Conservation (phyloP, 2,329 filamentous ascomycete genomes). For the Trichoderma semiorbis region DNA sequence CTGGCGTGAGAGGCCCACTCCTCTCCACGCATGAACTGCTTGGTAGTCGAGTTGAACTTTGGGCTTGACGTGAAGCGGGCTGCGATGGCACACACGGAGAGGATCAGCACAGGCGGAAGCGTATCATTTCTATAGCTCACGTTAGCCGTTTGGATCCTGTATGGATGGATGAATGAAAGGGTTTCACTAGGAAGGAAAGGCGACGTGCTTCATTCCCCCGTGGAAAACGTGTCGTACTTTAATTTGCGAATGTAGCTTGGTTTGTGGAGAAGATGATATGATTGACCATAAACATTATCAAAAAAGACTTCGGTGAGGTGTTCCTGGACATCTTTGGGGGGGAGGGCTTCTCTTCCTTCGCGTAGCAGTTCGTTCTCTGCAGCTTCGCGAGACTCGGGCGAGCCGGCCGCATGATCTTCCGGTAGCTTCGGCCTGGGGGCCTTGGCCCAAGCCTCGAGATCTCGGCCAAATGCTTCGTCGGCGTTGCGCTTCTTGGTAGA, state of each 20-base stretch:
- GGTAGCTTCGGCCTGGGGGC: constrained; percentile 50
- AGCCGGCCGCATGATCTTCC: constrained; percentile 45
- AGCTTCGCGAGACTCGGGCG: constrained; percentile 57
- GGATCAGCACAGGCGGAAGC: constrained; percentile 81
- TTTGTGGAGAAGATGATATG: constrained; percentile 91
- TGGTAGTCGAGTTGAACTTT: constrained; percentile 68
- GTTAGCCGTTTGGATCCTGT: neutral
- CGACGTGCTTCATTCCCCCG: neutral
- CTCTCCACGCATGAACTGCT: constrained; percentile 78
- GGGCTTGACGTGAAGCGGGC: constrained; percentile 92
- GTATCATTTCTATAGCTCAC: constrained; percentile 42
- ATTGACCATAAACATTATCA: constrained; percentile 91
- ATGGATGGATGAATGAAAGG: neutral
- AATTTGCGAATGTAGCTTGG: constrained; percentile 93
- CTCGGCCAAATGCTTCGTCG: constrained; percentile 81
- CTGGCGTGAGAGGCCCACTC: constrained; percentile 86
- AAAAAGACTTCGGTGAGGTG: constrained; percentile 94
- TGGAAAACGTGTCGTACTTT: constrained; percentile 44
- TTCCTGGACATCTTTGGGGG: constrained; percentile 82
- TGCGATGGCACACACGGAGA: constrained; percentile 95
- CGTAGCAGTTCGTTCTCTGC: constrained; percentile 75
- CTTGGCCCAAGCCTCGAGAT: constrained; percentile 77
- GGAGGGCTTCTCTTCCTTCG: constrained; percentile 80
- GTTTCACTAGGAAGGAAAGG: neutral
- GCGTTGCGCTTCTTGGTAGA: constrained; percentile 73